Evolutionary conservation across 1,284 basidiomycete genomes (phyloP), one percentile per base, ranked within the genome.

Genomic region (Fomitopsis pinicola): DNA sequence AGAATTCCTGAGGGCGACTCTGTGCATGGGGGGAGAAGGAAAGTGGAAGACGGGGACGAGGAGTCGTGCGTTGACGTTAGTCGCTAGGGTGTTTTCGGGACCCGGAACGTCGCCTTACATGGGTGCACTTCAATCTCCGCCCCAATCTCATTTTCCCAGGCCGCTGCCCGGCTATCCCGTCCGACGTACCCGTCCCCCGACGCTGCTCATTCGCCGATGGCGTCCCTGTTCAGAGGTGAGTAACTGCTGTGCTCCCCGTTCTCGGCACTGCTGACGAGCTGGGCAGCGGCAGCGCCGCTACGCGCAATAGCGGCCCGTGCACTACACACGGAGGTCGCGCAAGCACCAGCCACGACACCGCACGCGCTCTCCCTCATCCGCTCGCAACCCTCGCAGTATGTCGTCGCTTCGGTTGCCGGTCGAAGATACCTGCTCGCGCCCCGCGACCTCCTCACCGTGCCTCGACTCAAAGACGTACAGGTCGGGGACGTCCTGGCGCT

Each of bases 371-470:
- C 83, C 57, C 79, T 90, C 73, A 86, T 92, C 63, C 87, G 87
- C 67, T 85, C 88, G 2, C 94, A 92, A 72, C 92, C 88, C 22
- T 90, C 84, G 8, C 92, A 93, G 78, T 99, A 98, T 77, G 82
- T 95, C 73, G 81, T 97, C 67, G 94, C 95, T 60, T 88, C 91
- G n/a, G 84, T 98, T 61, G 91, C 91, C 61, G 91, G 94, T 63
- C 83, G 87, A 69, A 92, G 91, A 73, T 95, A 97, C 77, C 86
- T 98, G 66, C 82, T 99, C 38, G 85, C 95, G 40, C 88, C 94
- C 22, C 85, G 89, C 70, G 97, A 99, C 78, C 76, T 97, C 64
- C 86, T 99, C 69, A 98, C 97, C 54, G 85, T 98, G 1, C 95
- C 97, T 2, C 89, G 89, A 55, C 84, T 98, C 56, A 89, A 88